Evolutionary conservation across 139 green algal genomes (phyloP).

Genomic region (Auxenochlorella pyrenoidosa): DNA sequence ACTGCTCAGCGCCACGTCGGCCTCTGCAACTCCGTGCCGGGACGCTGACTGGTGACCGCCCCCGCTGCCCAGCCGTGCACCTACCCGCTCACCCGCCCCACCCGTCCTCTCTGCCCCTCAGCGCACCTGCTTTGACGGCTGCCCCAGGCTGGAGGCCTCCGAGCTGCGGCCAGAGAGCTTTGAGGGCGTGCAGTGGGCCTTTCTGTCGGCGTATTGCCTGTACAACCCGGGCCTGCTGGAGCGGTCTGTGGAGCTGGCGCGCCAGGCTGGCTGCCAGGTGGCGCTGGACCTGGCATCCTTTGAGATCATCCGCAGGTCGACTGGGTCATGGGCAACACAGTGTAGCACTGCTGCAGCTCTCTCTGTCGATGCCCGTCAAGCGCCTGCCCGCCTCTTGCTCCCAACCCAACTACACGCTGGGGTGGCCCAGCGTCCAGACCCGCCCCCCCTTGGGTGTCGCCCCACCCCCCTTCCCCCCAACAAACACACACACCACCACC

Average conservation of each 20-base stretch:
- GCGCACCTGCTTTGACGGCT: slow-evolving; percentile 65
- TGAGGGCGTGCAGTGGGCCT: slow-evolving; percentile 50
- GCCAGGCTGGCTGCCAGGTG: slow-evolving; percentile 44
- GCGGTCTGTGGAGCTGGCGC: slow-evolving; percentile 47
- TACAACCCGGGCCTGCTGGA: slow-evolving; percentile 60
- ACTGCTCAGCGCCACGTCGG: too few relatives aligned
- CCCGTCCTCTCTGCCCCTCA: background rate
- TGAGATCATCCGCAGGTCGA: slow-evolving; percentile 64
- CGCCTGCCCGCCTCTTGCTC: too few relatives aligned
- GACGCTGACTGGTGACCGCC: background rate
- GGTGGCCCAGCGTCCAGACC: too few relatives aligned
- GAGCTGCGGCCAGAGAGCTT: slow-evolving; percentile 53
- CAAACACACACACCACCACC: background rate
- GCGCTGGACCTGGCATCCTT: slow-evolving; percentile 76
- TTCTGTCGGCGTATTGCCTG: slow-evolving; percentile 54
- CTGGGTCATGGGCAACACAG: too few relatives aligned
- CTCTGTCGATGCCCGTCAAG: too few relatives aligned
- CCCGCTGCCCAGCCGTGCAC: background rate
- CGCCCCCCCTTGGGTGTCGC: too few relatives aligned
- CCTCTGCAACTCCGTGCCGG: too few relatives aligned
- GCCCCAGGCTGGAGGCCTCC: slow-evolving; percentile 12
- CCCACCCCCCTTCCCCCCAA: too few relatives aligned
- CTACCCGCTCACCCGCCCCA: background rate
- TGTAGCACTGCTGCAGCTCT: too few relatives aligned
- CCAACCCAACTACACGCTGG: too few relatives aligned